Evolutionary conservation across 2,329 filamentous ascomycete genomes (phyloP), one percentile per base, ranked within the genome.

Genomic region (Monosporascus sp.): DNA sequence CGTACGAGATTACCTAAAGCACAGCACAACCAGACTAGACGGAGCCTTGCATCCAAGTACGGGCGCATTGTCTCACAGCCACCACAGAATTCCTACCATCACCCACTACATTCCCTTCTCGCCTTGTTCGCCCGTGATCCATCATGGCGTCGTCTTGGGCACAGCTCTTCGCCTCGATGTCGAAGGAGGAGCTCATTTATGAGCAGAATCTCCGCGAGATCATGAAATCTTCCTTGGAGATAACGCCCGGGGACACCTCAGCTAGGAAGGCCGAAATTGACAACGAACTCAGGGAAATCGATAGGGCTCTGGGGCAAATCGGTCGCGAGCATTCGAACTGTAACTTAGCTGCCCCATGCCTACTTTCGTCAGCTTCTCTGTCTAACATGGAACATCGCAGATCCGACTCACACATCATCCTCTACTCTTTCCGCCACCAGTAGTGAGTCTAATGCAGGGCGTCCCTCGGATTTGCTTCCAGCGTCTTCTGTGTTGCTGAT

Each of bases 121-220:
- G 50, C 45, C 45, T 24, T n/a, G 37, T 48, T 43, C 25, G 37
- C 37, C 38, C 37, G n/a, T 35, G 37, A 11, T n/a, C 25, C 50
- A 53, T 9, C 25, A 57, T 57, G 38, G 38, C 38, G 38, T 8
- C 38, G 38, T 41, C 45, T 41, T 48, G 47, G 17, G 18, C 37
- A 20, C 44, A 25, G 24, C 37, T 48, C 38, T 41, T n/a, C 38
- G 38, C 17, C 18, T 20, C 17, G 18, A 46, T 46, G 41, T 37
- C 25, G 8, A 41, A 51, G 31, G 52, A 41, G 17, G 54, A 56
- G 5, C 25, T 58, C 14, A 7, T 35, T 5, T 49, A 52, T 14
- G 51, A 55, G 20, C 38, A 57, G 24, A 20, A 46, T 6, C 8
- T 59, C 15, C 48, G 55, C 31, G 24, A 54, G 38, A 54, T 54